phyloP scores from a whole-genome alignment of 2,329 filamentous ascomycete genomes.

The Neonectria sp. region DNA sequence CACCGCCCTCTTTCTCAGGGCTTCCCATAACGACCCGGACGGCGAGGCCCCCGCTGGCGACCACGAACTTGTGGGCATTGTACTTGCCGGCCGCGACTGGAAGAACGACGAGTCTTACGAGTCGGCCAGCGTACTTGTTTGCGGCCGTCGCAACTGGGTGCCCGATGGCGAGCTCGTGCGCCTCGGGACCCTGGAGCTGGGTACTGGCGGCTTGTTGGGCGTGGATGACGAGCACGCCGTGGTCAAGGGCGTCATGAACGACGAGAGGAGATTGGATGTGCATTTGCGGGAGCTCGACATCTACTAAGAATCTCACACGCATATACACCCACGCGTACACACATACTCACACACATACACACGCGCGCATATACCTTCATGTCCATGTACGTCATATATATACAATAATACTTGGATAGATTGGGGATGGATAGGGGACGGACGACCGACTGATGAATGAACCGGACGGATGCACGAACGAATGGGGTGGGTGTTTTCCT shows the following conservation, averaged over 20 bases:
- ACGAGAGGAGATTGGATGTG: slow-evolving; percentile 48
- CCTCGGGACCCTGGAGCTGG: slow-evolving; percentile 50
- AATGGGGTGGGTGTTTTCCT: slow-evolving; percentile 25
- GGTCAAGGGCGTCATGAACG: slow-evolving; percentile 48
- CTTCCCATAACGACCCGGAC: slow-evolving; percentile 32
- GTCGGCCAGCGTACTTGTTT: slow-evolving; percentile 50
- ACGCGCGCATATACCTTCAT: slow-evolving; percentile 28
- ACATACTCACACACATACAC: slow-evolving; percentile 19
- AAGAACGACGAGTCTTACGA: slow-evolving; percentile 45
- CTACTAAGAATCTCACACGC: slow-evolving; percentile 46
- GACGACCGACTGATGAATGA: slow-evolving; percentile 29
- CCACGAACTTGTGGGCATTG: slow-evolving; percentile 46
- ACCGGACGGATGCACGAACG: slow-evolving; percentile 22
- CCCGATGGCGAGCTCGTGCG: slow-evolving; percentile 48
- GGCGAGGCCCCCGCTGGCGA: slow-evolving; percentile 42
- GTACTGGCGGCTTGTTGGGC: slow-evolving; percentile 45
- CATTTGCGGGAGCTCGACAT: slow-evolving; percentile 53
- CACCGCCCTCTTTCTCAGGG: slow-evolving; percentile 41
- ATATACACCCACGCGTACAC: slow-evolving; percentile 13
- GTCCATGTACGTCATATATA: slow-evolving; percentile 35
- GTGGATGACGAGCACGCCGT: slow-evolving; percentile 44
- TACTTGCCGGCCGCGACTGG: slow-evolving; percentile 52
- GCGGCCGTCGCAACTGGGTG: slow-evolving; percentile 47
- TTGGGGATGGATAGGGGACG: slow-evolving; percentile 25
- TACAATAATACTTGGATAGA: slow-evolving; percentile 41